A percentile compares a stretch with the other conserved stretches of the same genome.
Evolutionary conservation across 176 grass and related monocot species (phyloP).

Genomic region (Guadua angustifolia): DNA sequence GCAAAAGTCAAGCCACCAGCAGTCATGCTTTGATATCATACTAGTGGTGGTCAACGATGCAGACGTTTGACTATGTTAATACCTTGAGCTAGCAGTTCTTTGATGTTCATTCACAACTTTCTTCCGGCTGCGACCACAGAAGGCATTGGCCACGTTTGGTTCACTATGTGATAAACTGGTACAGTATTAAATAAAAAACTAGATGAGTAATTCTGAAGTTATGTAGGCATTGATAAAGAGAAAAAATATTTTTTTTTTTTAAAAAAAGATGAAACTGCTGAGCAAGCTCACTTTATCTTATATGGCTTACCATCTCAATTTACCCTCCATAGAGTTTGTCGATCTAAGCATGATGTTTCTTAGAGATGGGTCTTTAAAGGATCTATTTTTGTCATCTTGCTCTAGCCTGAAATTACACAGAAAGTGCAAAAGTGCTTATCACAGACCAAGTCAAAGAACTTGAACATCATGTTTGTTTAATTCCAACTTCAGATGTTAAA

Average conservation of each 20-base stretch:
- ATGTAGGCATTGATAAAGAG: conserved; percentile 20
- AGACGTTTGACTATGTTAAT: background rate
- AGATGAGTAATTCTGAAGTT: conserved; percentile 39
- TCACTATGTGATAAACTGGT: conserved; percentile 82
- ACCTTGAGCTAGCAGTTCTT: conserved; percentile 96
- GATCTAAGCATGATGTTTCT: conserved; percentile 80
- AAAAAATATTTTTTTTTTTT: too few relatives aligned
- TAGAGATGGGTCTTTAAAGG: conserved; percentile 63
- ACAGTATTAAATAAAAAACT: conserved; percentile 35
- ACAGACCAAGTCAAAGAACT: background rate
- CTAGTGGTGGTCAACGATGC: background rate
- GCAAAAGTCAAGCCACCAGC: background rate
- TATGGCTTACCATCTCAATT: conserved; percentile 62
- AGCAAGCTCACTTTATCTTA: conserved; percentile 1
- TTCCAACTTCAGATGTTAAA: conserved; percentile 1
- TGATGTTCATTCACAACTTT: conserved; percentile 84
- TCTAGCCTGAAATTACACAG: conserved; percentile 70
- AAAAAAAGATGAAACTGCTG: conserved; percentile 2
- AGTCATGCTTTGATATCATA: background rate
- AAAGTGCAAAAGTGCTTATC: conserved; percentile 1
- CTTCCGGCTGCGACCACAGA: conserved; percentile 61
- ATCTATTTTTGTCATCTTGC: conserved; percentile 73
- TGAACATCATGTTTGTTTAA: background rate
- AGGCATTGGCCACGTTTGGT: conserved; percentile 86
- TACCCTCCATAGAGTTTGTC: conserved; percentile 69